Conservation (phyloP, 2,329 filamentous ascomycete species). For the Tolypocladium paradoxum region DNA sequence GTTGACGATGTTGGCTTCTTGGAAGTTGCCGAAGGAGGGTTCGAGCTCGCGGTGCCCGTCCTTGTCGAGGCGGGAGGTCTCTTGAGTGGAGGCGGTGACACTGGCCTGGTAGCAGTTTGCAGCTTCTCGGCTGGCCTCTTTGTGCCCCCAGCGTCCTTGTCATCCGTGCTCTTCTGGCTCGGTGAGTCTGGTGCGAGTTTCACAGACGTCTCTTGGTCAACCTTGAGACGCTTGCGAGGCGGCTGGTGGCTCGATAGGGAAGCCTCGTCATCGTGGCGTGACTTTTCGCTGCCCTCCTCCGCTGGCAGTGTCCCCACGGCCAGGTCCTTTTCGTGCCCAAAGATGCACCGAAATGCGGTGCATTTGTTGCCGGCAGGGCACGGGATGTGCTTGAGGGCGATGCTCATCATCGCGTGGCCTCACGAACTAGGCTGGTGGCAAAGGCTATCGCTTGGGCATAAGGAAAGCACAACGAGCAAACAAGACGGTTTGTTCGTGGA, state of each 20-base stretch:
- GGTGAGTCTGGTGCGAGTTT: neutral
- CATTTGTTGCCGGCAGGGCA: conserved; percentile 38
- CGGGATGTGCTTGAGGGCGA: conserved; percentile 36
- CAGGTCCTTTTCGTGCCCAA: conserved; percentile 30
- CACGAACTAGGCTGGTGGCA: neutral
- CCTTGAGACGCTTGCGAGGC: conserved; percentile 19
- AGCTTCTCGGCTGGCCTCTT: neutral
- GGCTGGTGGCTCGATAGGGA: conserved; percentile 13
- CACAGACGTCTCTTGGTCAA: conserved; percentile 6
- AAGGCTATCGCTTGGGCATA: neutral
- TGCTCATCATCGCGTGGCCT: conserved; percentile 18
- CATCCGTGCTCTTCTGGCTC: neutral
- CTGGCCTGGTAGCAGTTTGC: conserved; percentile 15
- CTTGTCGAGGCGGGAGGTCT: neutral
- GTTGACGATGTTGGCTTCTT: conserved; percentile 4
- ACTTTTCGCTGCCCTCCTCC: neutral
- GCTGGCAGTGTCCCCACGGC: conserved; percentile 4
- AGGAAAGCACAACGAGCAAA: neutral
- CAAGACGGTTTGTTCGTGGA: neutral
- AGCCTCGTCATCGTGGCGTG: neutral
- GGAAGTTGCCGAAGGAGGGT: neutral
- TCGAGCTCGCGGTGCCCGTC: neutral
- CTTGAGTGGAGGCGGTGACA: conserved; percentile 22
- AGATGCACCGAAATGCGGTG: conserved; percentile 39
- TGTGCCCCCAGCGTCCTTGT: neutral